Conservation (phyloP, 768 basidiomycete genomes). For the Phylloporus arenicola region DNA sequence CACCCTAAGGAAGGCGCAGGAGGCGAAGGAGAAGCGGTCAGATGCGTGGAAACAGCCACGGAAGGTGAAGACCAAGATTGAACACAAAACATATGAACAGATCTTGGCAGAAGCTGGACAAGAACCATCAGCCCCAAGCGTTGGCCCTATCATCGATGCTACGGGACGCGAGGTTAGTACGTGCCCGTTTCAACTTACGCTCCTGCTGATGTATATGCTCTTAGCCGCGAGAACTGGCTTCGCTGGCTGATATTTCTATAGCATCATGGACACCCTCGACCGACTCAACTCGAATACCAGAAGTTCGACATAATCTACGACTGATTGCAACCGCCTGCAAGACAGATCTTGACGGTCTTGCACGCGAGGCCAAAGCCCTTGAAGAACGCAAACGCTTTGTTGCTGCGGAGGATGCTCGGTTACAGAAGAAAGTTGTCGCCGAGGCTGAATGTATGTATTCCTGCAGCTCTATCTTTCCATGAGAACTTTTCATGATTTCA, state of each 20-base stretch:
- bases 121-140: constrained; percentile 44
- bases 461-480: not conserved
- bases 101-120: constrained; percentile 84
- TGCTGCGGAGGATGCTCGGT: constrained; percentile 59
- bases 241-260: constrained; percentile 69
- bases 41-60: constrained; percentile 84
- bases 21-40: constrained; percentile 57
- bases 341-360: constrained; percentile 80
- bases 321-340: constrained; percentile 82
- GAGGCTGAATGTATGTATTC: constrained; percentile 66
- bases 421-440: constrained; percentile 64
- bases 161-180: constrained; percentile 81
- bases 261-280: constrained; percentile 83
- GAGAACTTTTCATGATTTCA: constrained; percentile 4
- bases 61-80: constrained; percentile 78
- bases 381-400: constrained; percentile 75
- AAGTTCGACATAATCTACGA: constrained; percentile 93
- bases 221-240: constrained; percentile 83
- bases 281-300: constrained; percentile 86
- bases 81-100: constrained; percentile 97
- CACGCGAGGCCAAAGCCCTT: constrained; percentile 81
- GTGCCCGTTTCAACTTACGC: not conserved
- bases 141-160: constrained; percentile 92
- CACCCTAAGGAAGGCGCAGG: constrained; percentile 36
- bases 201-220: constrained; percentile 8